Evolutionary conservation across 2,329 filamentous ascomycete genomes (phyloP).

Genomic region (Metarhizium rileyi): DNA sequence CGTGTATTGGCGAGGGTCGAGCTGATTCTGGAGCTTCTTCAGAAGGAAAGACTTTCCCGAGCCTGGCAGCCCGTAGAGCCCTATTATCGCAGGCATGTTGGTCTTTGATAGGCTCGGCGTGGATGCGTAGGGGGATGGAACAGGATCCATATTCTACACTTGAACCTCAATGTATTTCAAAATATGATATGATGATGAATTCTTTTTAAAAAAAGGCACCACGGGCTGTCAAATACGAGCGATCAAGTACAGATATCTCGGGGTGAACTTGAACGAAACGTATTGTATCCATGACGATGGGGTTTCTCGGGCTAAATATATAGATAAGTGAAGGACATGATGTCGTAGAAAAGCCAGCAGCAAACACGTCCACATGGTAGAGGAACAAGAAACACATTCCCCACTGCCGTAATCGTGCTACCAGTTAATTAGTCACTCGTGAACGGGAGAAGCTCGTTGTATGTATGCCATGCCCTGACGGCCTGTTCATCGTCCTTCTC

Average conservation of each 20-base stretch:
- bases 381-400: too few relatives aligned
- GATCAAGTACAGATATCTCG: too few relatives aligned
- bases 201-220: too few relatives aligned
- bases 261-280: not conserved
- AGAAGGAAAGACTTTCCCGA: slow-evolving; percentile 42
- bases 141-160: not conserved
- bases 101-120: not conserved
- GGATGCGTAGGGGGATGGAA: not conserved
- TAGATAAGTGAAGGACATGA: not conserved
- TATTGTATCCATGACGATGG: not conserved
- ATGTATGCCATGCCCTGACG: not conserved
- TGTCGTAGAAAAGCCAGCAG: not conserved
- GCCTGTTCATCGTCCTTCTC: not conserved
- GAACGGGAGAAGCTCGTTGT: not conserved
- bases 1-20: slow-evolving; percentile 24
- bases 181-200: too few relatives aligned
- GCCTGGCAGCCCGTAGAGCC: slow-evolving; percentile 45
- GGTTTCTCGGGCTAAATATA: not conserved
- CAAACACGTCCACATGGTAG: not conserved
- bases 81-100: slow-evolving; percentile 33
- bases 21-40: slow-evolving; percentile 24
- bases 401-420: too few relatives aligned
- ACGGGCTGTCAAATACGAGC: too few relatives aligned
- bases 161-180: too few relatives aligned
- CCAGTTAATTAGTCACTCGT: not conserved